phyloP scores from a whole-genome alignment of 2,329 filamentous ascomycete genomes.

The Penicillium psychrosexuale region DNA sequence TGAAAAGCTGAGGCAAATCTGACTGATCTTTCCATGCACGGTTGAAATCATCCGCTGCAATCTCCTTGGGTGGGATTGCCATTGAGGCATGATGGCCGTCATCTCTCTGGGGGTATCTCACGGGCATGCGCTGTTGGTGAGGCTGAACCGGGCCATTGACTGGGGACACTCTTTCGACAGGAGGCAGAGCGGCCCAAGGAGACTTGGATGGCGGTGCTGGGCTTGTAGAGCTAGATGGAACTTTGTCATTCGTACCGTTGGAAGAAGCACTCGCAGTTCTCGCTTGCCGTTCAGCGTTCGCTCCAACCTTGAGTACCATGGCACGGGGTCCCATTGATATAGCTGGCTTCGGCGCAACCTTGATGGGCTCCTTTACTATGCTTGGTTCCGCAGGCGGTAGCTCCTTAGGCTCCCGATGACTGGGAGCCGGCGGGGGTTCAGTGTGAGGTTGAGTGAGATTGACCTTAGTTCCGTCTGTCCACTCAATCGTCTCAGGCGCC shows the following conservation, averaged over 20 bases:
- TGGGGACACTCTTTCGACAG: slow-evolving; percentile 75
- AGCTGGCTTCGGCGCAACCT: slow-evolving; percentile 35
- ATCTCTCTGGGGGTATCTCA: slow-evolving; percentile 56
- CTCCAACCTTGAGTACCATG: slow-evolving; percentile 49
- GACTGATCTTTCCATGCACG: slow-evolving; percentile 73
- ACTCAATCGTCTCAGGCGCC: slow-evolving; percentile 65
- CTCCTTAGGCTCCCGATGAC: slow-evolving; percentile 25
- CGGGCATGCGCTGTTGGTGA: slow-evolving; percentile 49
- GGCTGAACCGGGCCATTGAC: slow-evolving; percentile 53
- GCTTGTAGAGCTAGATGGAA: slow-evolving; percentile 46
- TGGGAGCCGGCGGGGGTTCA: slow-evolving; percentile 16
- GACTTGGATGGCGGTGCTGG: slow-evolving; percentile 70
- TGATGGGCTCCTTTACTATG: slow-evolving; percentile 25
- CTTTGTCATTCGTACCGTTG: slow-evolving; percentile 54
- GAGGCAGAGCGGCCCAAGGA: slow-evolving; percentile 84
- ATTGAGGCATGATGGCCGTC: slow-evolving; percentile 49
- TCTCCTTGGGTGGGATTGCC: slow-evolving; percentile 67
- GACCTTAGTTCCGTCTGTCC: slow-evolving; percentile 67
- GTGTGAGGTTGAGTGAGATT: slow-evolving; percentile 51
- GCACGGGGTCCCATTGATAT: slow-evolving; percentile 50
- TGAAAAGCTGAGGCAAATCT: slow-evolving; percentile 71
- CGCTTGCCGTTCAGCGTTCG: slow-evolving; percentile 46
- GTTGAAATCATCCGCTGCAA: slow-evolving; percentile 90
- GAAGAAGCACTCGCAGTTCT: slow-evolving; percentile 44
- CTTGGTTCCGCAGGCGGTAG: slow-evolving; percentile 10